These are phyloP conservation scores for Barnettozyma botsteinii DNA, from an alignment of 805 yeast species.

Conservation along the genomic window DNA sequence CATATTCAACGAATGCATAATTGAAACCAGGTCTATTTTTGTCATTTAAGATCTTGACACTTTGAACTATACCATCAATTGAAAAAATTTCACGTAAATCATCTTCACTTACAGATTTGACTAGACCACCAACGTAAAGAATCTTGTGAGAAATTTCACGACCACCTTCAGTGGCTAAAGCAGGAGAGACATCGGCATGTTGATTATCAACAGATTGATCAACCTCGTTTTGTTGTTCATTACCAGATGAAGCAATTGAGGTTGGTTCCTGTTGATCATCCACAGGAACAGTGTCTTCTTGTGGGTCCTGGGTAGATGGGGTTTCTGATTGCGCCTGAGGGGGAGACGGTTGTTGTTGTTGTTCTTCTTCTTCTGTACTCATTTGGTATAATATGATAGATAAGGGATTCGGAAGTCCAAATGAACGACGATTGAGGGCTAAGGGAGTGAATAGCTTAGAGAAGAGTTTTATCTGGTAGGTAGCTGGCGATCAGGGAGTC, in stretches of 20 bases:
- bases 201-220: neutral
- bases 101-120: conserved; percentile 59
- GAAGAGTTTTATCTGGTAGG: too few species aligned
- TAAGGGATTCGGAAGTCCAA: too few species aligned
- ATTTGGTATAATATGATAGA: too few species aligned
- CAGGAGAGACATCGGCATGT: conserved; percentile 39
- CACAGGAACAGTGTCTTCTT: too few species aligned
- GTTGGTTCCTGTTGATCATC: too few species aligned
- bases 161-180: conserved; percentile 76
- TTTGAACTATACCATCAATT: conserved; percentile 52
- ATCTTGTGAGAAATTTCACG: conserved; percentile 70
- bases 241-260: conserved; percentile 2
- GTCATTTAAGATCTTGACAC: conserved; percentile 68
- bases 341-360: neutral
- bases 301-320: neutral
- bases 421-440: too few species aligned
- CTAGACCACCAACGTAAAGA: conserved; percentile 72
- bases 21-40: conserved; percentile 68
- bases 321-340: too few species aligned
- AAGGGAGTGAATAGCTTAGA: too few species aligned
- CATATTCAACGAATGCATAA: conserved; percentile 81
- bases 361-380: neutral
- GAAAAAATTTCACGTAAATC: conserved; percentile 56
- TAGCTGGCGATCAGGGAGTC: too few species aligned
- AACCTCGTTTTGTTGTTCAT: conserved; percentile 1